Conservation (phyloP, 768 basidiomycete genomes). For the Pulveroboletus sp. region DNA sequence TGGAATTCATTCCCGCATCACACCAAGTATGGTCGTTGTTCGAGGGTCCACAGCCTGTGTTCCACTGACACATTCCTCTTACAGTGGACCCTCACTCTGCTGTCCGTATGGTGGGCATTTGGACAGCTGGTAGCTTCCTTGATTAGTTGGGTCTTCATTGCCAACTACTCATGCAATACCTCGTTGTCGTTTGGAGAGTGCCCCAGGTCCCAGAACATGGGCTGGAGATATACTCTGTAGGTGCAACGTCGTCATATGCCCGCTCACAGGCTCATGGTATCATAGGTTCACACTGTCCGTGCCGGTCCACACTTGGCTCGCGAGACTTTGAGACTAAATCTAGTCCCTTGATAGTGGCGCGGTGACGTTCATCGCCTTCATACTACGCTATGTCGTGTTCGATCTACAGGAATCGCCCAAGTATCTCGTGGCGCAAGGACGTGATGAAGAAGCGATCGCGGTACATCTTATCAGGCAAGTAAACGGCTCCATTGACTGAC, state of each 20-base stretch:
- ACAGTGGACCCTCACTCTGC: constrained; percentile 50
- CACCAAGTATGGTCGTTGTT: constrained; percentile 29
- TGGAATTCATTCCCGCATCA: constrained; percentile 41
- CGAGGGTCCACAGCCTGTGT: neutral
- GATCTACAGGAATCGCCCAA: constrained; percentile 60
- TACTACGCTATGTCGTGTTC: constrained; percentile 53
- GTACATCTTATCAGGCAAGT: constrained; percentile 18
- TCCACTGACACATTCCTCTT: neutral
- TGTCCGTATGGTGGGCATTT: constrained; percentile 52
- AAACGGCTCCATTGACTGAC: neutral
- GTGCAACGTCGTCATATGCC: neutral
- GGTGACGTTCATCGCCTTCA: constrained; percentile 49
- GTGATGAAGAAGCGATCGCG: constrained; percentile 51
- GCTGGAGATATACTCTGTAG: constrained; percentile 55
- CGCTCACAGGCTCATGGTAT: neutral
- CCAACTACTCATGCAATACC: constrained; percentile 47
- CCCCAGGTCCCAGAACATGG: constrained; percentile 47
- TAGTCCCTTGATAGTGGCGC: constrained; percentile 31
- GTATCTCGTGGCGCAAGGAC: constrained; percentile 52
- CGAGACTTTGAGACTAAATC: constrained; percentile 1
- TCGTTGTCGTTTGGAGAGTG: constrained; percentile 36
- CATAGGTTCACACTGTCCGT: constrained; percentile 40
- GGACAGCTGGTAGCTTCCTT: constrained; percentile 48
- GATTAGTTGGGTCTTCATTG: constrained; percentile 53
- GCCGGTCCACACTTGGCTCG: neutral